Evolutionary conservation across 164 flowering plant species (phyloP).

Genomic region (Sextonia rubra): DNA sequence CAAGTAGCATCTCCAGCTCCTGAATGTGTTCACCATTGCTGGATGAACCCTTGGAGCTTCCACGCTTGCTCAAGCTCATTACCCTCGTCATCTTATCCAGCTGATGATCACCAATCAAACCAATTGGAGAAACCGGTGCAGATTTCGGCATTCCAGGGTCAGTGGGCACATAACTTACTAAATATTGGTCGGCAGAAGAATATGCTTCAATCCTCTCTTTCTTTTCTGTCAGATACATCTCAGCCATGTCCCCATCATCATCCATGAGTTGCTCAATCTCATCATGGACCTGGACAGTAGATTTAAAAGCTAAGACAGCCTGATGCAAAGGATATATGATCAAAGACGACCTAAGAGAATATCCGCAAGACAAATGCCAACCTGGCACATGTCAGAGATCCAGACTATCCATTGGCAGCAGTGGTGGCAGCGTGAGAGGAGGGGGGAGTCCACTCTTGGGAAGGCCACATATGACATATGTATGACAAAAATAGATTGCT

Average conservation of each 20-base stretch:
- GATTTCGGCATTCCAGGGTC: constrained; percentile 46
- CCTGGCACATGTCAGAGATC: too few relatives aligned
- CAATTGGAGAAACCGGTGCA: constrained; percentile 83
- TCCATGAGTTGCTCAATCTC: constrained; percentile 98
- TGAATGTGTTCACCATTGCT: constrained; percentile 57
- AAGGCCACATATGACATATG: too few relatives aligned
- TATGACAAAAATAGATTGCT: background rate
- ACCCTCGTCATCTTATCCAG: constrained; percentile 61
- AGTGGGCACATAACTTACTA: constrained; percentile 19
- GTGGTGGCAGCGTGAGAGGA: too few relatives aligned
- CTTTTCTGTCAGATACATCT: constrained; percentile 95
- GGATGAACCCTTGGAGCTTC: constrained; percentile 57
- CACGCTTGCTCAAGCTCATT: constrained; percentile 56
- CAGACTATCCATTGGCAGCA: too few relatives aligned
- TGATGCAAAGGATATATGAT: background rate
- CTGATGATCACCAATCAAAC: constrained; percentile 39
- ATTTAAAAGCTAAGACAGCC: background rate
- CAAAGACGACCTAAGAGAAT: too few relatives aligned
- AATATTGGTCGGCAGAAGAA: constrained; percentile 29
- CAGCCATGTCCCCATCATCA: constrained; percentile 99
- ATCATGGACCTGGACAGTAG: constrained; percentile 64
- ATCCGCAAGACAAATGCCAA: too few relatives aligned
- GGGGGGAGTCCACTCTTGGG: too few relatives aligned
- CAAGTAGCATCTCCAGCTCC: constrained; percentile 96
- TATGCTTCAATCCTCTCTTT: constrained; percentile 58